phyloP scores from a whole-genome alignment of 2,329 filamentous ascomycete genomes.

The Trichophyton schoenleinii region DNA sequence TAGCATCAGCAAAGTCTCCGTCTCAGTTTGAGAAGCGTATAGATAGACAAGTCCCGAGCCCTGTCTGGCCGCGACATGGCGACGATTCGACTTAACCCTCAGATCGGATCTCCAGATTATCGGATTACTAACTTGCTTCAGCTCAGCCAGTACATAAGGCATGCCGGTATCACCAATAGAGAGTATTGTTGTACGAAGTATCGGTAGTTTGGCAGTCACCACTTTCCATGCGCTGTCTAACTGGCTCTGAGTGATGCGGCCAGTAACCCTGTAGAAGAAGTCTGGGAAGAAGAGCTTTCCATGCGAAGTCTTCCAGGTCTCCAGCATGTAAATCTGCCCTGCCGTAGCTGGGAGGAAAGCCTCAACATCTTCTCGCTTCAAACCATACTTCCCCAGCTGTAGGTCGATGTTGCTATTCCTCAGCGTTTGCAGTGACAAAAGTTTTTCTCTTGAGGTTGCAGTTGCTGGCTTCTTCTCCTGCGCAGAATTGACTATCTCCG shows the following conservation, averaged over 20 bases:
- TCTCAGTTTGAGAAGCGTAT: constrained; percentile 21
- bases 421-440: constrained; percentile 22
- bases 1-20: constrained; percentile 35
- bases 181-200: constrained; percentile 58
- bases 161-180: constrained; percentile 34
- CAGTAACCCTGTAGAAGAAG: constrained; percentile 50
- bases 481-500: constrained; percentile 23
- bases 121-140: constrained; percentile 29
- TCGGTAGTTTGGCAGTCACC: constrained; percentile 44
- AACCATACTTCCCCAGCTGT: constrained; percentile 28
- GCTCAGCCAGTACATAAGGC: constrained; percentile 53
- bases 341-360: constrained; percentile 55
- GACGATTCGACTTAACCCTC: constrained; percentile 15
- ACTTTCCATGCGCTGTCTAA: constrained; percentile 50
- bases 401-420: not conserved
- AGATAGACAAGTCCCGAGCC: constrained; percentile 22
- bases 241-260: constrained; percentile 23
- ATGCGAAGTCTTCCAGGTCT: constrained; percentile 55
- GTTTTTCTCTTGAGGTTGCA: constrained; percentile 14
- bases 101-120: constrained; percentile 20
- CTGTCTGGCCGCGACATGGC: constrained; percentile 11
- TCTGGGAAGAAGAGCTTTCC: constrained; percentile 60
- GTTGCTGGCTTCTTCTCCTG: constrained; percentile 9
- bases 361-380: constrained; percentile 41
- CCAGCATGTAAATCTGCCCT: constrained; percentile 71